Evolutionary conservation across 2,329 filamentous ascomycete genomes (phyloP), one percentile per base, ranked within the genome.

Genomic region (Colletotrichum theobromicola): DNA sequence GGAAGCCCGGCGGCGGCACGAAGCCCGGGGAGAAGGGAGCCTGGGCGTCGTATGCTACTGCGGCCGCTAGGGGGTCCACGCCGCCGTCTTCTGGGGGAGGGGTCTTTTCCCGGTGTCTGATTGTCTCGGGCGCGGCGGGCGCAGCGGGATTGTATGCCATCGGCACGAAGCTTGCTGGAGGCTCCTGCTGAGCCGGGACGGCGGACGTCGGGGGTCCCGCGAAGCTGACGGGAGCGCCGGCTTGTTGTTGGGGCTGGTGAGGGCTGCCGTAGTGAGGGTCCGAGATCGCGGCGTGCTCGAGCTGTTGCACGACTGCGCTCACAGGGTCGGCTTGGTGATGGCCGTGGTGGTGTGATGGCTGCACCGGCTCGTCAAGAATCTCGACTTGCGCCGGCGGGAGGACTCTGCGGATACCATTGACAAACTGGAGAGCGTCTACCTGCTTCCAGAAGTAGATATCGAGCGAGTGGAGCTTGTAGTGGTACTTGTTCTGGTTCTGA

Each of bases 401-500:
- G 6, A 95, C 89, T 69, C 91, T 88, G 65, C 92, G 87, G 69
- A 95, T 85, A 16, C 91, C 92, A 78, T 93, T 93, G 75, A 95
- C 85, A 77, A 96, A 94, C 71, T 91, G 89, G 32, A 91, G 85
- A 2, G 94, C 93, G 83, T 96, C 94, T 70, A 91, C 88, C 75
- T 91, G 90, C 0, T 92, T 94, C 93, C 93, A 95, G 80, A 96
- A 94, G 85, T 96, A 96, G 16, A 96, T 85, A 80, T 96, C 94
- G 72, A 96, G 82, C 0, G 92, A 93, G 81, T 95, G 92, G 9
- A 96, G 88, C 81, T 91, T 92, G 85, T 95, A 95, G 87, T 95
- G 91, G 82, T 95, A 95, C 82, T 94, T 95, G 81, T 90, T 92
- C 82, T 95, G 91, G 82, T 95, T 94, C 65, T 88, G 88, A 3